Base-by-base conservation (phyloP, 2,329 filamentous ascomycete species). In the Fusarium irregulare region DNA sequence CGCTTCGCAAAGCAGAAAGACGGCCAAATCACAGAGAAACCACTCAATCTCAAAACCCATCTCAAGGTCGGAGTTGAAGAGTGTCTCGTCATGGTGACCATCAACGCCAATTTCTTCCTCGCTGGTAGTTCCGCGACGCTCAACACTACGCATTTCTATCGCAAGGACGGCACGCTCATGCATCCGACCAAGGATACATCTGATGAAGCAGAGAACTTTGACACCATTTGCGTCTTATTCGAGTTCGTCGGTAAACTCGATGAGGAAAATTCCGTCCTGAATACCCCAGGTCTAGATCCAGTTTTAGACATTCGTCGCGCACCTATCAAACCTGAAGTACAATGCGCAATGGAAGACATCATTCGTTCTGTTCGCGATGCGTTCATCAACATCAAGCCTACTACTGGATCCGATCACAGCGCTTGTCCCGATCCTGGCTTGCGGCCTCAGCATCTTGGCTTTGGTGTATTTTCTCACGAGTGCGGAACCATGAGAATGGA, bases 401-500 rank as follows among this genome's bases (percentile, higher is more conserved):
- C 32, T 0, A 6, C 8, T 34, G 32, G 32, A 34, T 34, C 32
- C 16, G 32, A 18, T 8, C 32, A 18, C 32, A 18, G 16, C 16
- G 32, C 30, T 3, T 65, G 60, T 14, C 27, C 20, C 1, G 60
- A 71, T 13, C 60, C 64, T 1, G 67, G 60, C 3, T 6, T 70
- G 0, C 23, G 68, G 1, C 67, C 68, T 0, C 68, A 71, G 18
- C 68, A 71, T 25, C 2, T 71, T 18, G 68, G 68, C 0, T 71
- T 71, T 1, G 68, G 68, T 0, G 68, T 71, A 0, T 71, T 71
- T 9, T 71, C 67, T 3, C 67, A 71, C 7, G 68, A 71, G 11
- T 59, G 68, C 1, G 68, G 68, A 25, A 71, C 68, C 0, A 71
- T 71, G 68, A 47, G 68, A 7, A 71, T 71, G 68, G 68, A 66